Percentiles rank a stretch among this genome's conserved stretches.
Evolutionary conservation across 208 protist species (phyloP).

Genomic region (Zelonia costaricensis): DNA sequence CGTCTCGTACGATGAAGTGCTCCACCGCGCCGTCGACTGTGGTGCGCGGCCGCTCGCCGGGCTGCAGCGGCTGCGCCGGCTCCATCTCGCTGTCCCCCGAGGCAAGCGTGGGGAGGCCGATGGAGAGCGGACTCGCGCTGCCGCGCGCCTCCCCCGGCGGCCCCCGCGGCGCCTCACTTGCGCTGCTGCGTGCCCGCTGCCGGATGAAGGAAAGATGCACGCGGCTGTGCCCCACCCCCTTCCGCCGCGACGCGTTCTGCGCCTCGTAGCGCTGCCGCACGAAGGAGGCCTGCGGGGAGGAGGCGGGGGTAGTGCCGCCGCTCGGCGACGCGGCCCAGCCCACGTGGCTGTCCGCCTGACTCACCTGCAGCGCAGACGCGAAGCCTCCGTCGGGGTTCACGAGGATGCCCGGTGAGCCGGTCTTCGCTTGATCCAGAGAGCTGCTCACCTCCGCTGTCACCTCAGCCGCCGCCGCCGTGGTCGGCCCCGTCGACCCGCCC

Average conservation of each 20-base stretch:
- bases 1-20: constrained; percentile 15
- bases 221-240: constrained; percentile 7
- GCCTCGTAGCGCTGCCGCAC: neutral
- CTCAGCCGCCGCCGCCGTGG: no score
- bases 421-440: no score
- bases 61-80: neutral
- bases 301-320: neutral
- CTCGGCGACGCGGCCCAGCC: neutral
- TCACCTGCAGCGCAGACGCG: no score
- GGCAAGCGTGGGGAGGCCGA: no score
- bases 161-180: neutral
- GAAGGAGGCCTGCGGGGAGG: no score
- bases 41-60: neutral
- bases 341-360: no score
- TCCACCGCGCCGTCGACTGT: constrained; percentile 5
- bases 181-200: neutral
- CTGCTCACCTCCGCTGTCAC: no score
- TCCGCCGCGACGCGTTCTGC: neutral
- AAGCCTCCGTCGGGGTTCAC: no score
- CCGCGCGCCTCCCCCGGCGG: neutral
- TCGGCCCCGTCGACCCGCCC: neutral
- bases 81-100: no score
- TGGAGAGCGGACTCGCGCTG: neutral
- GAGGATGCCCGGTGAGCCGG: no score
- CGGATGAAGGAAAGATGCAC: constrained; percentile 21